Conservation (phyloP, 2,329 filamentous ascomycete genomes). For the Penicillium sp. region DNA sequence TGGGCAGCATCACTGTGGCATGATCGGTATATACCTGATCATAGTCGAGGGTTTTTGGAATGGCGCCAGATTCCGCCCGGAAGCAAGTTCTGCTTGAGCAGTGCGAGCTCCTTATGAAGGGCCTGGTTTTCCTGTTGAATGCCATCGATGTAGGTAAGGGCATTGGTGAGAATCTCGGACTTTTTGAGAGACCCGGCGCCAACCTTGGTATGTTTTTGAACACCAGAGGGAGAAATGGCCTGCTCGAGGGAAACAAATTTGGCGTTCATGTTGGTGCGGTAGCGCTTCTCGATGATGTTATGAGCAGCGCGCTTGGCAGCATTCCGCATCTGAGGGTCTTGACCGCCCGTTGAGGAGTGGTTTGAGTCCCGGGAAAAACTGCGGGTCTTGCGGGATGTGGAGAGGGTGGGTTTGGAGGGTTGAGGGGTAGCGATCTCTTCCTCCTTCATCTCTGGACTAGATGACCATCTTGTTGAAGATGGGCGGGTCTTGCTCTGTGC, state of each 20-base stretch:
- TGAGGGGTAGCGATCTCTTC: constrained; percentile 23
- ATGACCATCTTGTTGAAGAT: constrained; percentile 25
- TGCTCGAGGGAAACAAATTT: constrained; percentile 42
- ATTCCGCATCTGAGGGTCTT: constrained; percentile 28
- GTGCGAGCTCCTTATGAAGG: constrained; percentile 33
- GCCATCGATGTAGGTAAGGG: constrained; percentile 37
- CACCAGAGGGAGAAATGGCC: constrained; percentile 30
- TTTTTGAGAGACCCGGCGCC: constrained; percentile 38
- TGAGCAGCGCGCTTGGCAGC: constrained; percentile 42
- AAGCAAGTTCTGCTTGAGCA: constrained; percentile 30
- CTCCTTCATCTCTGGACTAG: constrained; percentile 29
- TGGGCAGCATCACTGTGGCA: background rate
- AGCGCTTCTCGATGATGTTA: constrained; percentile 44
- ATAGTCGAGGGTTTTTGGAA: constrained; percentile 12
- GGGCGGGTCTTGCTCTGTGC: constrained; percentile 10
- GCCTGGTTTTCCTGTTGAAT: constrained; percentile 36
- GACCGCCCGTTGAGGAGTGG: constrained; percentile 17
- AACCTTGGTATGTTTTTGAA: constrained; percentile 25
- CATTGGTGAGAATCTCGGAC: constrained; percentile 39
- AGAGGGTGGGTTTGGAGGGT: constrained; percentile 12
- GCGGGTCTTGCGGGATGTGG: constrained; percentile 25
- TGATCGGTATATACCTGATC: background rate
- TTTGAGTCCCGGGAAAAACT: constrained; percentile 29
- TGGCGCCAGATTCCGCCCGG: constrained; percentile 27
- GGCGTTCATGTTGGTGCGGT: constrained; percentile 45